These are phyloP conservation scores for Xerocomus minutiporus DNA, from an alignment of 1,284 basidiomycete species.

Conservation along the genomic window DNA sequence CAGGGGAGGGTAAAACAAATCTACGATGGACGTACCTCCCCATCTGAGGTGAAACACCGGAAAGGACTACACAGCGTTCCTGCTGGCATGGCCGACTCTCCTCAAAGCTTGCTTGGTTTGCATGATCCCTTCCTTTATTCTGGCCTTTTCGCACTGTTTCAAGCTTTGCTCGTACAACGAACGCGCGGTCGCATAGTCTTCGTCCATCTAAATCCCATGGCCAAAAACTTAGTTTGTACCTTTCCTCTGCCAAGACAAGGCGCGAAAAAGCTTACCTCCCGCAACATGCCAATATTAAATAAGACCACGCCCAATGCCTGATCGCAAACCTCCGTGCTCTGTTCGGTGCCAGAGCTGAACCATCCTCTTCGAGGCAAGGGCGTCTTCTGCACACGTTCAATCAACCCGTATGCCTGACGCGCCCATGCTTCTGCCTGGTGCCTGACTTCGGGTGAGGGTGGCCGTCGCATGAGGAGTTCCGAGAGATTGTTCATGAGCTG, in stretches of 20 bases:
- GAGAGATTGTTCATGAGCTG: conserved; percentile 68
- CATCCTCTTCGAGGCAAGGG: conserved; percentile 26
- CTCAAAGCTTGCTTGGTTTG: conserved; percentile 47
- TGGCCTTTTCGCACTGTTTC: conserved; percentile 46
- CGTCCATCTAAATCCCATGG: conserved; percentile 42
- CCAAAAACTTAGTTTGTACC: background rate
- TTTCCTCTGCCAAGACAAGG: background rate
- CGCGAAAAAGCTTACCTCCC: conserved; percentile 35
- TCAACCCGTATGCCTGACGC: conserved; percentile 47
- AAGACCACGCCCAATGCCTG: conserved; percentile 53
- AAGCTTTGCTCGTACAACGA: conserved; percentile 44
- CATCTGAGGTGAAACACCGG: background rate
- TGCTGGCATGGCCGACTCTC: conserved; percentile 28
- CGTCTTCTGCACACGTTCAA: conserved; percentile 34
- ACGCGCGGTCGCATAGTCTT: conserved; percentile 43
- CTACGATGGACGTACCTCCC: background rate
- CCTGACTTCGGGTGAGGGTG: conserved; percentile 42
- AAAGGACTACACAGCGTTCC: conserved; percentile 1
- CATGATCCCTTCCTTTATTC: conserved; percentile 48
- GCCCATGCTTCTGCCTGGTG: conserved; percentile 62
- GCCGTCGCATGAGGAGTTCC: conserved; percentile 50
- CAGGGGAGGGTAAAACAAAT: background rate
- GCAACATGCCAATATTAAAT: conserved; percentile 55
- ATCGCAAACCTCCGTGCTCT: conserved; percentile 43
- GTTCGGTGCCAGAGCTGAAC: conserved; percentile 15